phyloP scores from a whole-genome alignment of 2,329 filamentous ascomycete genomes.

The Raffaelea ambrosiae region DNA sequence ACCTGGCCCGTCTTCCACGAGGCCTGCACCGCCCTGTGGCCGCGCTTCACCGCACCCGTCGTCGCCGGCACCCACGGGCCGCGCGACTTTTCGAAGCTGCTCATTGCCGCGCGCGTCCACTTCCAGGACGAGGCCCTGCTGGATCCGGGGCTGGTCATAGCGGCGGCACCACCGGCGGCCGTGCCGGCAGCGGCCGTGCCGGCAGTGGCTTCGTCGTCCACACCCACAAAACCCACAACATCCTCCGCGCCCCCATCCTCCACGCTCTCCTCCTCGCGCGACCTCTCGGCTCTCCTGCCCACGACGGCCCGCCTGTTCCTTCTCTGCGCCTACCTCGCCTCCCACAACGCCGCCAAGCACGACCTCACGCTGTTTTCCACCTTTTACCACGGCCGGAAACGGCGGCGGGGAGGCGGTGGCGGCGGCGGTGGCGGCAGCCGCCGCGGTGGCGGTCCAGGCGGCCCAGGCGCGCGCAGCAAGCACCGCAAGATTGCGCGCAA shows the following conservation, averaged over 20 bases:
- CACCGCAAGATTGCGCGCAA: conserved; percentile 69
- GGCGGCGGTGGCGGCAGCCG: too few species aligned
- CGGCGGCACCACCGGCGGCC: not conserved
- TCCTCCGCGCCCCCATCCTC: too few species aligned
- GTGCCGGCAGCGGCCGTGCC: not conserved
- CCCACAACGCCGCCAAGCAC: conserved; percentile 67
- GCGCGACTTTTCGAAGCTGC: conserved; percentile 75
- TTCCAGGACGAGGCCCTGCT: conserved; percentile 68
- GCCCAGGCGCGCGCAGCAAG: conserved; percentile 31
- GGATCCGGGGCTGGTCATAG: conserved; percentile 50
- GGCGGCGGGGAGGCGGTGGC: conserved; percentile 38
- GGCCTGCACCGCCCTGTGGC: conserved; percentile 71
- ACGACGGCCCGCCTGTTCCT: conserved; percentile 67
- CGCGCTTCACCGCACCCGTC: conserved; percentile 72
- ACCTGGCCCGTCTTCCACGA: conserved; percentile 66
- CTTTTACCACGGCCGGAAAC: conserved; percentile 44
- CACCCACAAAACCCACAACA: conserved; percentile 26
- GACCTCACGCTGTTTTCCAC: conserved; percentile 72
- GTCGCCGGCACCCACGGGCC: conserved; percentile 62
- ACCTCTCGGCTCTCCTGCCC: conserved; percentile 51
- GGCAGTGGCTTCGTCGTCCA: not conserved
- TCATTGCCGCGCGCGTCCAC: conserved; percentile 60
- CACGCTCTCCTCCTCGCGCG: conserved; percentile 3
- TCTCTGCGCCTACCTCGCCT: conserved; percentile 70
- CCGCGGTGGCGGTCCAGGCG: conserved; percentile 12